phyloP scores from a whole-genome alignment of 2,329 filamentous ascomycete species.

The Tolypocladium inflatum region DNA sequence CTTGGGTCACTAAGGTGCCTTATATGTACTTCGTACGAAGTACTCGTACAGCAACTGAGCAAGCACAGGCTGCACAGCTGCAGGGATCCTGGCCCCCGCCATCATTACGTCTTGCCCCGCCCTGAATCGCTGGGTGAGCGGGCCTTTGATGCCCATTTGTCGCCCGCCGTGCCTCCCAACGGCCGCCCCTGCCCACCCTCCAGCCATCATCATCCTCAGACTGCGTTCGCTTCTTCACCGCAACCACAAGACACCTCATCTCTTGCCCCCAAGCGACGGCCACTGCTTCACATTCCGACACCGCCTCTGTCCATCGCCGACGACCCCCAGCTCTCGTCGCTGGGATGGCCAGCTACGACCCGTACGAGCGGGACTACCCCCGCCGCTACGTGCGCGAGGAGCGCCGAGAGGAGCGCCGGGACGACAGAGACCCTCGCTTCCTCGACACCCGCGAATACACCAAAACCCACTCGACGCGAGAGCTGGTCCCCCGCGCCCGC shows the following conservation, averaged over 20 bases:
- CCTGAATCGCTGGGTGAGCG: background rate
- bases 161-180: background rate
- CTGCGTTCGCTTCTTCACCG: background rate
- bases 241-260: background rate
- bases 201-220: background rate
- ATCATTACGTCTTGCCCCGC: background rate
- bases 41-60: background rate
- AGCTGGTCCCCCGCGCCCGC: slow-evolving; percentile 49
- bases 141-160: background rate
- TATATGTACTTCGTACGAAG: too few species aligned
- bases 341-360: slow-evolving; percentile 40
- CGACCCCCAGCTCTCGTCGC: background rate
- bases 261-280: background rate
- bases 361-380: slow-evolving; percentile 42
- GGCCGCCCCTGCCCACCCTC: background rate
- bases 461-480: slow-evolving; percentile 34
- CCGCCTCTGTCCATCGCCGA: background rate
- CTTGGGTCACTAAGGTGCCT: background rate
- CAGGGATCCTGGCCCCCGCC: background rate
- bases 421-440: slow-evolving; percentile 43
- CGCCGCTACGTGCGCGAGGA: slow-evolving; percentile 46
- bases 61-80: background rate
- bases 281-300: background rate
- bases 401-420: slow-evolving; percentile 42
- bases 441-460: slow-evolving; percentile 42